A percentile compares a stretch with the other conserved stretches of the same genome.
Evolutionary conservation across 179 eudicot genomes (phyloP).

Genomic region (Monotropa hypopitys): DNA sequence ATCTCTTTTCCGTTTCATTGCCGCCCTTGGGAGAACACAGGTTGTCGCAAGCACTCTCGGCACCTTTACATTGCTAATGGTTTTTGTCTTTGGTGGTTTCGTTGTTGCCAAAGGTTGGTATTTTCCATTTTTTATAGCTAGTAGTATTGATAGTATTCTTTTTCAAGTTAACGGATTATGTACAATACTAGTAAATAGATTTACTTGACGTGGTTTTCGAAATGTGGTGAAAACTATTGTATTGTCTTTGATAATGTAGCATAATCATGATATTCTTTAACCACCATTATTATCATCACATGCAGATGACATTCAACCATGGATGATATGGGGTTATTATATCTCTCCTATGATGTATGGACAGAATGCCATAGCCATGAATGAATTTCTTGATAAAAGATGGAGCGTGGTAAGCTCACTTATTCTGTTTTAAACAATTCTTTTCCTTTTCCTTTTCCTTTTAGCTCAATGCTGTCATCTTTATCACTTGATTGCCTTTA

Average conservation of each 20-base stretch:
- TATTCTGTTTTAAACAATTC: neutral
- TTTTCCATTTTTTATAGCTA: neutral
- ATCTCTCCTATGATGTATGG: conserved; percentile 36
- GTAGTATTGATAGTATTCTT: neutral
- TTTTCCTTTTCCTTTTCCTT: neutral
- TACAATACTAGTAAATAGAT: neutral
- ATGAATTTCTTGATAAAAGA: conserved; percentile 31
- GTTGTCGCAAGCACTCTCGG: conserved; percentile 34
- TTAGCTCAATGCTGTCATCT: neutral
- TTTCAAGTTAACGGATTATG: neutral
- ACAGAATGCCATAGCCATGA: conserved; percentile 26
- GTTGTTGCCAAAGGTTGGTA: conserved; percentile 40
- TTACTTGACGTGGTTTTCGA: neutral
- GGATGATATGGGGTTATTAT: conserved; percentile 54
- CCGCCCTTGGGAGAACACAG: conserved; percentile 26
- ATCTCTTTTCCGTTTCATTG: conserved; percentile 24
- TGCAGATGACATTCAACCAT: conserved; percentile 49
- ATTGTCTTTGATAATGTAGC: neutral
- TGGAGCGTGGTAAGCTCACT: conserved; percentile 21
- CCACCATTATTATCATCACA: neutral
- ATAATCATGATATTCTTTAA: neutral
- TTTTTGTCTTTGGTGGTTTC: conserved; percentile 34
- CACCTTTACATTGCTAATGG: conserved; percentile 19
- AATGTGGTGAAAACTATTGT: neutral
- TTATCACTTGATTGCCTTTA: neutral